A percentile compares a stretch with the other conserved stretches of the same genome.
These are phyloP conservation scores for Pleurotus giganteus DNA, from an alignment of 768 basidiomycete genomes.

Conservation along the genomic window DNA sequence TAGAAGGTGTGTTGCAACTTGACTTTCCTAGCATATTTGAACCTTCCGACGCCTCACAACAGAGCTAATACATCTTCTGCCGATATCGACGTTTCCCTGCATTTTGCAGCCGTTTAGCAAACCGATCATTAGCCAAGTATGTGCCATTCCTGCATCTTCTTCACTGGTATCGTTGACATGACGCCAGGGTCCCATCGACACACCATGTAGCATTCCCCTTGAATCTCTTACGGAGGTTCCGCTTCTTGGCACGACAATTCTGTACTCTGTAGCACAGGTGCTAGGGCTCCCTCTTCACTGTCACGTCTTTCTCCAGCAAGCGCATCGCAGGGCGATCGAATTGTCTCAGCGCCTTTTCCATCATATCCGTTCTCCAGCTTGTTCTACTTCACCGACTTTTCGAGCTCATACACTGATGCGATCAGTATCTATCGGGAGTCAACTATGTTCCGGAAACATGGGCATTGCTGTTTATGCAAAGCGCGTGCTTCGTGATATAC, in stretches of 20 bases:
- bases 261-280: constrained; percentile 41
- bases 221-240: constrained; percentile 39
- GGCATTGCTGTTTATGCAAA: constrained; percentile 20
- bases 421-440: constrained; percentile 32
- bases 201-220: constrained; percentile 33
- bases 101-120: neutral
- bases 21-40: neutral
- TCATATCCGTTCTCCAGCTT: constrained; percentile 30
- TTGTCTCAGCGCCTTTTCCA: constrained; percentile 39
- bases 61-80: neutral
- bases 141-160: neutral
- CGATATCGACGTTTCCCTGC: neutral
- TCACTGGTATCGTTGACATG: neutral
- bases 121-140: neutral
- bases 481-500: constrained; percentile 26
- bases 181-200: constrained; percentile 30
- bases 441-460: constrained; percentile 22
- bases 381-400: constrained; percentile 26
- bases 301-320: constrained; percentile 49
- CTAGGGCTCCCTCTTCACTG: constrained; percentile 41
- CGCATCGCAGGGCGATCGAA: constrained; percentile 40
- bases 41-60: too few species aligned
- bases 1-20: constrained; percentile 30
- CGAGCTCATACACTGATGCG: constrained; percentile 40
- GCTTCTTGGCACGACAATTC: constrained; percentile 43